A percentile compares a stretch with the other conserved stretches of the same genome.
These are phyloP conservation scores for Sugiyamaella pinicola DNA, from an alignment of 1,139 yeast genomes.

Conservation along the genomic window DNA sequence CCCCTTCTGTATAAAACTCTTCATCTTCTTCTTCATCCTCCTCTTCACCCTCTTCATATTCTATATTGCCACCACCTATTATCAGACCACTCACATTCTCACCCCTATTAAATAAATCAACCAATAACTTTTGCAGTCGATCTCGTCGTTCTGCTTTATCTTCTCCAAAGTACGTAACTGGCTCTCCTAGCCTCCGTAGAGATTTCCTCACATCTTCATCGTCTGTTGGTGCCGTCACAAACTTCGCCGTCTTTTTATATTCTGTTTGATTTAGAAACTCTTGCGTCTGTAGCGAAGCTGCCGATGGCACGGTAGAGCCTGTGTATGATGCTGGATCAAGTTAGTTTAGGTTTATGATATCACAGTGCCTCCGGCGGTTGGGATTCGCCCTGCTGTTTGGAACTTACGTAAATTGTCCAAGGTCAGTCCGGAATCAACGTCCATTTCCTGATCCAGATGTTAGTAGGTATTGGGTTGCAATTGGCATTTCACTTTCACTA, in stretches of 20 bases:
- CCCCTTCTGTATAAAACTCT: constrained; percentile 84
- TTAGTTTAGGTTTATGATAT: not conserved
- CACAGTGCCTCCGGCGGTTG: no score
- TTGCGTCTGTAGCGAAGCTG: constrained; percentile 27
- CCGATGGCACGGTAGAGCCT: constrained; percentile 12
- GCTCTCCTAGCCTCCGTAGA: constrained; percentile 58
- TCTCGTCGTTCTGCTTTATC: constrained; percentile 61
- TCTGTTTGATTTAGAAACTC: constrained; percentile 35
- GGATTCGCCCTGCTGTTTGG: not conserved
- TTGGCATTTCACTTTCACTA: no score
- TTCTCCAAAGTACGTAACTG: constrained; percentile 63
- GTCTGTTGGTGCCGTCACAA: constrained; percentile 56
- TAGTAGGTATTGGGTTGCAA: not conserved
- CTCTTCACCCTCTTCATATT: constrained; percentile 37
- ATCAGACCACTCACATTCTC: constrained; percentile 27
- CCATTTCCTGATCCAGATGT: constrained; percentile 13
- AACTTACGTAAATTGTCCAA: constrained; percentile 19
- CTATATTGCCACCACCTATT: constrained; percentile 36
- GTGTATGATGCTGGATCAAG: constrained; percentile 16
- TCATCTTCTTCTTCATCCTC: constrained; percentile 53
- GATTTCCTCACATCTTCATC: constrained; percentile 60
- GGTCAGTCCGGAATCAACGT: constrained; percentile 7
- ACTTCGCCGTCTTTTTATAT: constrained; percentile 31
- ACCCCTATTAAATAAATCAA: constrained; percentile 30
- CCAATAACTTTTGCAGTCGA: constrained; percentile 52